Conservation (phyloP, 768 basidiomycete genomes). For the Leccinum longicurvipes region DNA sequence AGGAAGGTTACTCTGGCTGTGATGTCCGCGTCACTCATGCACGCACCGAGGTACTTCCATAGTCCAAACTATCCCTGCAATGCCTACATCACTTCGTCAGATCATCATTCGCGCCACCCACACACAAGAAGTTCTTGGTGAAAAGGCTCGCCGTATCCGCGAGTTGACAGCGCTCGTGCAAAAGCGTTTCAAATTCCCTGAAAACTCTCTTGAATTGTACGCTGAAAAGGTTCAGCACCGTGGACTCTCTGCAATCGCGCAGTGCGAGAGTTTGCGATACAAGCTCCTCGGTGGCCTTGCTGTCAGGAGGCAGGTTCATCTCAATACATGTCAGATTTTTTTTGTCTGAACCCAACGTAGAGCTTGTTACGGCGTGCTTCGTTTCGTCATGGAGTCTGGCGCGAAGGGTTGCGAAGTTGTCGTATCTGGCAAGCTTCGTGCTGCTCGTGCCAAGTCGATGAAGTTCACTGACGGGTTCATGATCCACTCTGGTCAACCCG, state of each 20-base stretch:
- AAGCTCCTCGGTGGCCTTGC: conserved; percentile 99
- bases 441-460: conserved; percentile 99
- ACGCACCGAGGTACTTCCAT: conserved; percentile 77
- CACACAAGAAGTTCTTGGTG: conserved; percentile 97
- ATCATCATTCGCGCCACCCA: conserved; percentile 99
- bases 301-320: conserved; percentile 77
- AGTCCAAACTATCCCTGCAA: background rate
- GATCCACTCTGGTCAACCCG: conserved; percentile 98
- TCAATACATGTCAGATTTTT: background rate
- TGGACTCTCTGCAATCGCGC: conserved; percentile 96
- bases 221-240: conserved; percentile 99
- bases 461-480: conserved; percentile 99
- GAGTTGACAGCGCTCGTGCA: conserved; percentile 97
- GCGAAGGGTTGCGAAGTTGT: conserved; percentile 99
- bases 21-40: conserved; percentile 99
- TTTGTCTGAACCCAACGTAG: conserved; percentile 35
- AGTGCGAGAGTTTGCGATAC: conserved; percentile 98
- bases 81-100: conserved; percentile 35
- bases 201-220: conserved; percentile 97
- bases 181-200: conserved; percentile 99
- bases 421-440: conserved; percentile 98
- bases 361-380: conserved; percentile 99
- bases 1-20: conserved; percentile 99
- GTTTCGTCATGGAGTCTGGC: conserved; percentile 99
- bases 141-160: conserved; percentile 98